phyloP scores from a whole-genome alignment of 176 grass and related monocot genomes.

The Miscanthus lutarioriparius region DNA sequence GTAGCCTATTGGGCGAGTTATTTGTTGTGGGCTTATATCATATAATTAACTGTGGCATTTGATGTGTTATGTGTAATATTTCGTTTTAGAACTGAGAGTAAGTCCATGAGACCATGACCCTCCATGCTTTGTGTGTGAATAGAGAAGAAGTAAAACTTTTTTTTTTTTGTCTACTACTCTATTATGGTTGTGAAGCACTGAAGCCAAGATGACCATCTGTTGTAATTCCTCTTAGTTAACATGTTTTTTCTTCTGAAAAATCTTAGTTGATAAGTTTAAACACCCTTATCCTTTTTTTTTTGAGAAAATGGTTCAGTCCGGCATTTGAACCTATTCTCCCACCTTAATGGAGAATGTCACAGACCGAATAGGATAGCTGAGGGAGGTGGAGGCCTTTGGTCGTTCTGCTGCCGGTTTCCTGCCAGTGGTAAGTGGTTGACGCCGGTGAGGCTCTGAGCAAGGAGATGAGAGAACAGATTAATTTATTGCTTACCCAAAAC shows the following conservation, averaged over 20 bases:
- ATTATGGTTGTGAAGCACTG: constrained; percentile 11
- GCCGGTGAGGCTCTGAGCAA: background rate
- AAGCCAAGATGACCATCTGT: background rate
- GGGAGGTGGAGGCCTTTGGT: background rate
- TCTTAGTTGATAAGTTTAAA: constrained; percentile 5
- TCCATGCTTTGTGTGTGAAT: background rate
- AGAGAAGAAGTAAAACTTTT: background rate
- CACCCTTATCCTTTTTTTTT: background rate
- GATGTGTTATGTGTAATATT: constrained; percentile 10
- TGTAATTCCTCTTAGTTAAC: background rate
- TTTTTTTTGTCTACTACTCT: constrained; percentile 7
- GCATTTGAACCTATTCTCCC: background rate
- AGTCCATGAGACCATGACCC: background rate
- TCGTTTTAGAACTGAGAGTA: constrained; percentile 24
- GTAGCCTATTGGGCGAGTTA: constrained; percentile 2
- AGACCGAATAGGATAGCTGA: background rate
- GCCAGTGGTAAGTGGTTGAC: background rate
- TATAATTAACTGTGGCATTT: constrained; percentile 9
- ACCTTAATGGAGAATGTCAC: background rate
- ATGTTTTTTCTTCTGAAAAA: background rate
- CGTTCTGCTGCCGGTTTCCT: background rate
- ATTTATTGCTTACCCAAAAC: background rate
- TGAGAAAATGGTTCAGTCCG: background rate
- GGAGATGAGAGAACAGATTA: background rate
- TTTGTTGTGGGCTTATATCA: background rate